Percentiles rank a stretch among this genome's conserved stretches.
Conservation (phyloP, 2,329 filamentous ascomycete genomes). For the Cercospora sesami region DNA sequence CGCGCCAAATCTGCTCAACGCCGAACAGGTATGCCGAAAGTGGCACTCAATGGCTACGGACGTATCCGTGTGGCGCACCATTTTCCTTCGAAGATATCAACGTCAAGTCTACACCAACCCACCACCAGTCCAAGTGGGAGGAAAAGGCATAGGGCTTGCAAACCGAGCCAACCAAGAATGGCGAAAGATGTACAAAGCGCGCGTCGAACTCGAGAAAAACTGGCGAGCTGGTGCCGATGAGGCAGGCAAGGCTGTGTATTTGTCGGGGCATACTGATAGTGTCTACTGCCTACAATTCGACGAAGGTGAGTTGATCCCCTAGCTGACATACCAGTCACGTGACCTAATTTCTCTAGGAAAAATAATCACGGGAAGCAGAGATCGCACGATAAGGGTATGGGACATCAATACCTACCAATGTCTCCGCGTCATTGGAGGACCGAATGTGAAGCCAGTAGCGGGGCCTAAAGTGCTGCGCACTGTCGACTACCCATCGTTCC, state of each 20-base stretch:
- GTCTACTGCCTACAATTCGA: constrained; percentile 99
- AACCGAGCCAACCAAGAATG: constrained; percentile 68
- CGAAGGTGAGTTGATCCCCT: constrained; percentile 58
- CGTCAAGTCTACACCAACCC: constrained; percentile 48
- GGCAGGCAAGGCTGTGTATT: constrained; percentile 77
- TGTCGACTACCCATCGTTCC: constrained; percentile 43
- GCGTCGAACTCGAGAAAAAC: constrained; percentile 70
- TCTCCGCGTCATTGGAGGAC: constrained; percentile 77
- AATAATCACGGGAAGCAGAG: constrained; percentile 93
- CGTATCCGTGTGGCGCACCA: constrained; percentile 61
- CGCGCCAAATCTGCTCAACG: constrained; percentile 55
- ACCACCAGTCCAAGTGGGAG: constrained; percentile 50
- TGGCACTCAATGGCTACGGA: constrained; percentile 60
- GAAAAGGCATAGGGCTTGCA: constrained; percentile 52
- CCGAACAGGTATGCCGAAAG: constrained; percentile 56
- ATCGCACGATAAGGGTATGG: constrained; percentile 95
- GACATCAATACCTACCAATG: constrained; percentile 88
- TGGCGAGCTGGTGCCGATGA: constrained; percentile 68
- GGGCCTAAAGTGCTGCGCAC: constrained; percentile 48
- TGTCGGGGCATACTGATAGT: constrained; percentile 91
- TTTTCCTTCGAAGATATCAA: constrained; percentile 60
- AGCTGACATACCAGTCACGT: too few species aligned
- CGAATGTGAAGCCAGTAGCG: constrained; percentile 58
- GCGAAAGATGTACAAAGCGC: constrained; percentile 79
- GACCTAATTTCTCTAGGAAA: constrained; percentile 51